These are phyloP conservation scores for Trametes cinnabarina DNA, from an alignment of 768 basidiomycete species.

Conservation along the genomic window DNA sequence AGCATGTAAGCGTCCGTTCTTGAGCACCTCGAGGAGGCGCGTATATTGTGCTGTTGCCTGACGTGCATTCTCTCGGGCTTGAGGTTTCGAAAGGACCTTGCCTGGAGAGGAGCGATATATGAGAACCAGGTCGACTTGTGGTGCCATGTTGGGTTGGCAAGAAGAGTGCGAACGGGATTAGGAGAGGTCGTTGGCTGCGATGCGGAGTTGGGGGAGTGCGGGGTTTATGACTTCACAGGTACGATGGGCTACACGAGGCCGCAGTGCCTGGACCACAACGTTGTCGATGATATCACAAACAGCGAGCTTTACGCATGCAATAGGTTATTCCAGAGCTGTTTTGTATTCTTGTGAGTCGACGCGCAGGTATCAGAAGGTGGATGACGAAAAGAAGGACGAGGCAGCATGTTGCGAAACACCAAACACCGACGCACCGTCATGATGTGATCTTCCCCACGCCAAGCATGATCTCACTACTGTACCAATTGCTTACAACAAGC, in stretches of 20 bases:
- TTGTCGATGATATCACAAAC: no score
- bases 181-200: not conserved
- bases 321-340: no score
- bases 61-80: constrained; percentile 57
- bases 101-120: constrained; percentile 59
- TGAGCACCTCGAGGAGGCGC: constrained; percentile 59
- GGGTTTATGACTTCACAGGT: constrained; percentile 19
- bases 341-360: no score
- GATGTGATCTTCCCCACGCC: not conserved
- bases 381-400: no score
- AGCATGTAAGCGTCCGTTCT: constrained; percentile 60
- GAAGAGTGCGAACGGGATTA: not conserved
- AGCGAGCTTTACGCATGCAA: not conserved
- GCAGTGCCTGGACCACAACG: not conserved
- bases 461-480: not conserved
- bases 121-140: constrained; percentile 71
- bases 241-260: constrained; percentile 12
- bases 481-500: not conserved
- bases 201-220: not conserved
- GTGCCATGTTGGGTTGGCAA: constrained; percentile 32
- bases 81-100: constrained; percentile 54
- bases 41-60: constrained; percentile 71
- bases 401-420: no score
- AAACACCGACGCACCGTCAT: not conserved
- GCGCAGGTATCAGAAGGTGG: no score